Conservation (phyloP, 2,329 filamentous ascomycete genomes). For the Hypoxylon sp. region DNA sequence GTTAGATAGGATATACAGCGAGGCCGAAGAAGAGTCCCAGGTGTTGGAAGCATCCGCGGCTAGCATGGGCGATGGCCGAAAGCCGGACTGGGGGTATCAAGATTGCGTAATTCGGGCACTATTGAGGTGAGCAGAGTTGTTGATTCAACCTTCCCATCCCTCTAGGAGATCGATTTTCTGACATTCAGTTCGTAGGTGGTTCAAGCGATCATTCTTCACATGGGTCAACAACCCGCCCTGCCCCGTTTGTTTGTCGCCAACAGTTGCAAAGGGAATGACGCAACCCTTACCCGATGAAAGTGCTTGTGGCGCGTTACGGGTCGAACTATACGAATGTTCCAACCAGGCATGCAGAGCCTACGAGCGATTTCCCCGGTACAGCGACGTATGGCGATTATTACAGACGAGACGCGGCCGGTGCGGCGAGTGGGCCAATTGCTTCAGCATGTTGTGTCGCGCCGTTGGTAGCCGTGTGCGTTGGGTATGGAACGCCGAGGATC, state of each 20-base stretch:
- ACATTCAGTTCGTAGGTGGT: slow-evolving; percentile 76
- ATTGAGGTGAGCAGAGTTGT: slow-evolving; percentile 74
- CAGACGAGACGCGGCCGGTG: slow-evolving; percentile 88
- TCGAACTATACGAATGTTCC: slow-evolving; percentile 92
- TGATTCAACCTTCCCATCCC: neutral
- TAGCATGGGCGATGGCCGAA: slow-evolving; percentile 84
- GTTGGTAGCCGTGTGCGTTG: slow-evolving; percentile 92
- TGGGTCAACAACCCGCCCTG: slow-evolving; percentile 98
- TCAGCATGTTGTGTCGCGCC: slow-evolving; percentile 96
- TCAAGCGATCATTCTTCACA: slow-evolving; percentile 93
- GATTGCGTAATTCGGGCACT: slow-evolving; percentile 94
- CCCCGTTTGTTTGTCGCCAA: slow-evolving; percentile 84
- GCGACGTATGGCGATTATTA: slow-evolving; percentile 92
- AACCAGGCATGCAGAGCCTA: slow-evolving; percentile 80
- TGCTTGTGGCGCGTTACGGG: slow-evolving; percentile 86
- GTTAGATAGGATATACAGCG: slow-evolving; percentile 89
- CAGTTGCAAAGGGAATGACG: slow-evolving; percentile 85
- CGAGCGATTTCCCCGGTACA: slow-evolving; percentile 94
- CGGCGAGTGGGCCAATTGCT: slow-evolving; percentile 98
- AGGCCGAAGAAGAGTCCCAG: slow-evolving; percentile 94
- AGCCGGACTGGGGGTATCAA: slow-evolving; percentile 95
- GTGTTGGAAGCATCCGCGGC: slow-evolving; percentile 89
- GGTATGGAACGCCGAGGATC: slow-evolving; percentile 98
- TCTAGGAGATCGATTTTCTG: slow-evolving; percentile 14
- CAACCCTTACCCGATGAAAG: slow-evolving; percentile 90